Base-by-base conservation (phyloP, 2,329 filamentous ascomycete species). In the Fusarium luffae region DNA sequence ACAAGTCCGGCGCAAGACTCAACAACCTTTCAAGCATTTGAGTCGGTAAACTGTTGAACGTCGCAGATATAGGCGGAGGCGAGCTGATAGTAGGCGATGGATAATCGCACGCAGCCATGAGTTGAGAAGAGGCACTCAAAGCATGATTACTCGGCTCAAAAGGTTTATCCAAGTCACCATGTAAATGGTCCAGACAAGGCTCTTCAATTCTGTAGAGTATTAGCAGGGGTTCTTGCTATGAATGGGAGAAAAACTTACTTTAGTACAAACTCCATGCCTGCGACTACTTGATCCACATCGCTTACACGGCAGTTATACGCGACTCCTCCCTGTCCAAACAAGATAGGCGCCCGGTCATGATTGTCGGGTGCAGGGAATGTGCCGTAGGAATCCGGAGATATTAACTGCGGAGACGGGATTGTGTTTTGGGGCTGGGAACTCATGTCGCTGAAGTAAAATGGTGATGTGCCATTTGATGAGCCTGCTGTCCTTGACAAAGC, bases 211-310 rank as follows among this genome's bases (percentile, higher is more conserved):
- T 68, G 5, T 3, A 1, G 0, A 2, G 3, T 25, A 34, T 68
- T 1, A 64, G 52, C 13, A 43, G 7, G 19, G 8, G 3, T 21
- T 6, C 1, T 7, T 5, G 7, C 23, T 19, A 37, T 21, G 21
- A 21, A 21, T 21, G 21, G 21, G 21, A 21, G 21, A 21, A 21
- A 21, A 16, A 27, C 40, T 23, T 30, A 66, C 78, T 71, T 75
- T 16, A 80, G 47, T 2, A 80, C 77, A 61, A 80, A 80, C 10
- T 80, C 76, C 72, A 80, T 77, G 5, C 76, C 78, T 14, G 76
- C 32, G n/a, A 34, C 25, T 1, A 66, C 48, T 21, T 61, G 54
- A 34, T 66, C 54, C 21, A 59, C 62, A 41, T 65, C 59, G 10
- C 59, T 25, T 21, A 63, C 37, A 3, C 34, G 43, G 4, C 27